Evolutionary conservation across 2,329 filamentous ascomycete genomes (phyloP).

Genomic region (Blastomyces parvus): DNA sequence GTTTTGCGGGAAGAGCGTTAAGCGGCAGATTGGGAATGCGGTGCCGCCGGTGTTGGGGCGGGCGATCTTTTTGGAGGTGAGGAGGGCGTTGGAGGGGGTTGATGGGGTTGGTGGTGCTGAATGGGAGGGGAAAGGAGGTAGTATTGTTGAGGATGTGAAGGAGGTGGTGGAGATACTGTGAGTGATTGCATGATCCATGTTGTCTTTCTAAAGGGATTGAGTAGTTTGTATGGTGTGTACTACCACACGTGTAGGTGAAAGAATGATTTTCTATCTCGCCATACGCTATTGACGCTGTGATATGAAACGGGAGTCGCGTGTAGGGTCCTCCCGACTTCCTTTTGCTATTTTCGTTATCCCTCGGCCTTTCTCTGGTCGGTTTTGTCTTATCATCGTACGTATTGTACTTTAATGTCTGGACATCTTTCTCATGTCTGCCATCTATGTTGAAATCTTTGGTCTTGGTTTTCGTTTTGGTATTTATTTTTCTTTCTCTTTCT

Average conservation of each 20-base stretch:
- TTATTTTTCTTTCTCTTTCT: too few relatives aligned
- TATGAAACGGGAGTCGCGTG: too few relatives aligned
- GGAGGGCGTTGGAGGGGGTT: constrained; percentile 27
- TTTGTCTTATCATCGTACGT: too few relatives aligned
- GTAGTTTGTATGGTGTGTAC: neutral
- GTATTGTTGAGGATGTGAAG: neutral
- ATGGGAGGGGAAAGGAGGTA: too few relatives aligned
- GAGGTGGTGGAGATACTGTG: neutral
- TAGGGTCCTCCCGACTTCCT: too few relatives aligned
- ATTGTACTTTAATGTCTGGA: neutral
- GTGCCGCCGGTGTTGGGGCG: constrained; percentile 52
- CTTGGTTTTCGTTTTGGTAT: too few relatives aligned
- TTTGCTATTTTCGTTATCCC: too few relatives aligned
- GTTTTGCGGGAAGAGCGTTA: constrained; percentile 40
- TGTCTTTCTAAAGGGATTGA: neutral
- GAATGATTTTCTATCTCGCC: too few relatives aligned
- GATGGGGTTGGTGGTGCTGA: constrained; percentile 21
- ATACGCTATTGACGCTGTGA: too few relatives aligned
- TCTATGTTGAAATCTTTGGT: too few relatives aligned
- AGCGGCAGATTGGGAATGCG: constrained; percentile 67
- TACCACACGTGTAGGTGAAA: neutral
- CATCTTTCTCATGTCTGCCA: neutral
- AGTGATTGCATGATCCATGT: neutral
- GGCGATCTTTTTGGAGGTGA: constrained; percentile 32
- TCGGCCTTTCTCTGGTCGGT: too few relatives aligned